These are phyloP conservation scores for Exophiala sideris DNA, from an alignment of 2,329 filamentous ascomycete genomes.

Conservation along the genomic window DNA sequence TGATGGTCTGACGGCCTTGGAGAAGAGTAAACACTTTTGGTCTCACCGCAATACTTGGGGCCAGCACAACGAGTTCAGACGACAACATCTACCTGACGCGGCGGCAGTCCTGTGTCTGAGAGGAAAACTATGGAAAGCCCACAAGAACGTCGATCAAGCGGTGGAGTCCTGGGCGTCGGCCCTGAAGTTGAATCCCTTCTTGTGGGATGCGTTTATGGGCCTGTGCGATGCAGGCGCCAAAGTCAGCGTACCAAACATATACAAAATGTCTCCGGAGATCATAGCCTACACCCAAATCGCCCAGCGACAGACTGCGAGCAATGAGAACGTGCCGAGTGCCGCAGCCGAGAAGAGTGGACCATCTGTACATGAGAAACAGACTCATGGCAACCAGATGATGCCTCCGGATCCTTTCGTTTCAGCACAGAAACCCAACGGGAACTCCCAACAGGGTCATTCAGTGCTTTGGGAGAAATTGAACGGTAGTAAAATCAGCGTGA, in stretches of 20 bases:
- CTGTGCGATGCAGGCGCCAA: constrained; percentile 75
- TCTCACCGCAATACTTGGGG: constrained; percentile 71
- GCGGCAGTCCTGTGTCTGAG: constrained; percentile 78
- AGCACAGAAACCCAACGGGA: constrained; percentile 35
- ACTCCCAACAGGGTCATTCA: constrained; percentile 39
- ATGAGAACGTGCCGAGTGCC: constrained; percentile 29
- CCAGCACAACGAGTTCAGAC: constrained; percentile 72
- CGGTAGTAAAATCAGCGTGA: constrained; percentile 43
- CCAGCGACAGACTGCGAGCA: constrained; percentile 29
- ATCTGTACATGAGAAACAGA: constrained; percentile 35
- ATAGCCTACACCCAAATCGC: constrained; percentile 43
- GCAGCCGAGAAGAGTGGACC: constrained; percentile 34
- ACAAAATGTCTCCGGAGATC: constrained; percentile 68
- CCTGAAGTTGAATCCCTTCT: constrained; percentile 86
- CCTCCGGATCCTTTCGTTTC: constrained; percentile 44
- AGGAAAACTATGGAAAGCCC: constrained; percentile 79
- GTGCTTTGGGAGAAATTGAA: constrained; percentile 50
- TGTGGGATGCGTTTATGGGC: constrained; percentile 93
- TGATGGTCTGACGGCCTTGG: constrained; percentile 78
- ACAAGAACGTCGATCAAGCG: constrained; percentile 77
- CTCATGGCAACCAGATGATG: constrained; percentile 33
- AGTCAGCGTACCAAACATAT: constrained; percentile 80
- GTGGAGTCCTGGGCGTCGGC: constrained; percentile 84
- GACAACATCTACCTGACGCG: constrained; percentile 75
- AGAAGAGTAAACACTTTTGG: constrained; percentile 78